These are phyloP conservation scores for Lippia alba DNA, from an alignment of 305 asterid species.

Conservation along the genomic window DNA sequence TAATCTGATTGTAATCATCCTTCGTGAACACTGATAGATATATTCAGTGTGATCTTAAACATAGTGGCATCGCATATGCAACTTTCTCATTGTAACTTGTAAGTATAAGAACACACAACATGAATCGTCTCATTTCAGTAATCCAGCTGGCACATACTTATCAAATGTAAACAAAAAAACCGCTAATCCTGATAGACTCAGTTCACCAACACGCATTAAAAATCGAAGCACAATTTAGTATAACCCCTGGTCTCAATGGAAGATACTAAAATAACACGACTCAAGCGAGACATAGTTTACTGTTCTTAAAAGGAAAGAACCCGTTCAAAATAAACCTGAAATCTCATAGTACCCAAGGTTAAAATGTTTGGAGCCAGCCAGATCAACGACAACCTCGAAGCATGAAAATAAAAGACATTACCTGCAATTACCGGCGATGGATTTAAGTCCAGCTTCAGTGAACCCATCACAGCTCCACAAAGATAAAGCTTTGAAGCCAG, in stretches of 20 bases:
- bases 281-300: conserved; percentile 7
- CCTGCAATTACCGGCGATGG: conserved; percentile 80
- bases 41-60: not conserved
- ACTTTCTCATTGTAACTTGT: conserved; percentile 17
- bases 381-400: not conserved
- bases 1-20: too few species aligned
- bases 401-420: conserved; percentile 29
- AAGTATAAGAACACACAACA: conserved; percentile 5
- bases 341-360: not conserved
- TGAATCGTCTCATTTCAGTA: conserved; percentile 9
- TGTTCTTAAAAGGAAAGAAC: not conserved
- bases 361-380: not conserved
- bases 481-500: conserved; percentile 68
- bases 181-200: not conserved
- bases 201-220: conserved; percentile 5
- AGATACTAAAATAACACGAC: not conserved
- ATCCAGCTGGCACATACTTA: conserved; percentile 15
- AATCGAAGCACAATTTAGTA: conserved; percentile 2
- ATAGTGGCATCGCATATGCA: not conserved
- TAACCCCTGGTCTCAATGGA: conserved; percentile 11
- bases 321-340: not conserved
- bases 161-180: not conserved
- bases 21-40: not conserved
- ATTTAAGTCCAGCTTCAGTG: conserved; percentile 71
- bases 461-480: conserved; percentile 84